Percentiles rank a stretch among this genome's conserved stretches.
phyloP scores from a whole-genome alignment of 768 basidiomycete species.

The Arthromyces matolae region DNA sequence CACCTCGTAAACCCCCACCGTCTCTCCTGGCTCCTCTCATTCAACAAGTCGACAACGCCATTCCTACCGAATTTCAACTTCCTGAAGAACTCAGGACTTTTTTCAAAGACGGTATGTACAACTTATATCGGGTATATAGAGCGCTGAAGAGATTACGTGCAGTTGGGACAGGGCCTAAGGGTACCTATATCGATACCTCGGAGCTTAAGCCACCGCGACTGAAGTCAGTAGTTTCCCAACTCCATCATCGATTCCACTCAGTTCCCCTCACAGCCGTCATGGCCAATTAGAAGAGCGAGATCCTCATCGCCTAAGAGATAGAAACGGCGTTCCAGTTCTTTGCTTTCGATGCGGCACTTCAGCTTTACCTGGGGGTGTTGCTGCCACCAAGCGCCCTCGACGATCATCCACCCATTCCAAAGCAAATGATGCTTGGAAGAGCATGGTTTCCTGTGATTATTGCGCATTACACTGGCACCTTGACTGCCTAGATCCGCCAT shows the following conservation, averaged over 20 bases:
- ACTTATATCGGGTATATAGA: slow-evolving; percentile 4
- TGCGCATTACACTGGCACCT: slow-evolving; percentile 95
- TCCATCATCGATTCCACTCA: slow-evolving; percentile 8
- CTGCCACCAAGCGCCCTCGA: slow-evolving; percentile 53
- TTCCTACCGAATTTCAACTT: slow-evolving; percentile 81
- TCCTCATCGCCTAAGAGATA: slow-evolving; percentile 80
- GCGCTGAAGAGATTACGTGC: slow-evolving; percentile 13
- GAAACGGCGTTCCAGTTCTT: slow-evolving; percentile 76
- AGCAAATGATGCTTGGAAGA: slow-evolving; percentile 56
- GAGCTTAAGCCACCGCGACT: slow-evolving; percentile 72
- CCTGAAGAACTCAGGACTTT: slow-evolving; percentile 79
- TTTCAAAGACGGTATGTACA: slow-evolving; percentile 79
- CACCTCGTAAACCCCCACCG: slow-evolving; percentile 60
- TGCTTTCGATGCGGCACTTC: slow-evolving; percentile 90
- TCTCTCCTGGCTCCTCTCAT: slow-evolving; percentile 72
- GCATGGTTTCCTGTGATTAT: slow-evolving; percentile 92
- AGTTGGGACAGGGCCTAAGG: slow-evolving; percentile 80
- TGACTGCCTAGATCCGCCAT: slow-evolving; percentile 91
- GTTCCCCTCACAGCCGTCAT: slow-evolving; percentile 52
- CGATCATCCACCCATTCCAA: slow-evolving; percentile 37
- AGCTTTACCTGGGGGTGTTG: slow-evolving; percentile 56
- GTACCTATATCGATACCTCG: slow-evolving; percentile 79
- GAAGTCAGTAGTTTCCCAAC: slow-evolving; percentile 62
- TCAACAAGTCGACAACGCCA: slow-evolving; percentile 59
- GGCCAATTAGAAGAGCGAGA: slow-evolving; percentile 92